phyloP scores from a whole-genome alignment of 176 grass and related monocot species.

The Bothriochloa decipiens region DNA sequence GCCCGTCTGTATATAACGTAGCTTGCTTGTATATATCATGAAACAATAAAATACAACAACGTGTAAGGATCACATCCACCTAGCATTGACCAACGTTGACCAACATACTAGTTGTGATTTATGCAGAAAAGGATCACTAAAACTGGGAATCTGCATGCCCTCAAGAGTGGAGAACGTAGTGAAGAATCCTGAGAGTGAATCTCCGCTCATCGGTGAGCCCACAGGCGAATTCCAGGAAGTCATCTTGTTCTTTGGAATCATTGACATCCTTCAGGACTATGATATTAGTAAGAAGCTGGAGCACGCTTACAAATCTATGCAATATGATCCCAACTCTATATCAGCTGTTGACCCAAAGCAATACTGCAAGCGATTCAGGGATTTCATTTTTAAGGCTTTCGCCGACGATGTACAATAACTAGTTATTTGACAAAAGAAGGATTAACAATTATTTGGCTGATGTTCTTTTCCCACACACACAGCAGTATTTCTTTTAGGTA shows the following conservation, averaged over 20 bases:
- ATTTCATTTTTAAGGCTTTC: constrained; percentile 81
- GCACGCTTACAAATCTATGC: constrained; percentile 88
- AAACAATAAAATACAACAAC: not conserved
- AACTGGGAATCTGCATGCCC: constrained; percentile 77
- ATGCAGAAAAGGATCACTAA: constrained; percentile 59
- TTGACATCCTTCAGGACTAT: constrained; percentile 59
- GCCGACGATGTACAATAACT: constrained; percentile 52
- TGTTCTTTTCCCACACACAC: not conserved
- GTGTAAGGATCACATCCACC: not conserved
- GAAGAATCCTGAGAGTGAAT: constrained; percentile 52
- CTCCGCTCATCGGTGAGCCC: constrained; percentile 66
- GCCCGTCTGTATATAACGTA: not conserved
- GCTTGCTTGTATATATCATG: not conserved
- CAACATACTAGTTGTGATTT: not conserved
- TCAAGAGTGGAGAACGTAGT: constrained; percentile 78
- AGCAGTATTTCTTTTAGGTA: constrained; percentile 15
- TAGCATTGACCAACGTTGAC: not conserved
- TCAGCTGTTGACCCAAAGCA: constrained; percentile 72
- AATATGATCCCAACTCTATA: constrained; percentile 81
- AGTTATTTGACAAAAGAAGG: not conserved
- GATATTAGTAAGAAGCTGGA: constrained; percentile 83
- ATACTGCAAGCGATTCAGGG: constrained; percentile 81
- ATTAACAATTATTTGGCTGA: not conserved
- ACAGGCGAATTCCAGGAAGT: constrained; percentile 77
- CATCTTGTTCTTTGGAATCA: constrained; percentile 86